Evolutionary conservation across 2,329 filamentous ascomycete genomes (phyloP), one percentile per base, ranked within the genome.

Genomic region (Aspergillus uvarum): DNA sequence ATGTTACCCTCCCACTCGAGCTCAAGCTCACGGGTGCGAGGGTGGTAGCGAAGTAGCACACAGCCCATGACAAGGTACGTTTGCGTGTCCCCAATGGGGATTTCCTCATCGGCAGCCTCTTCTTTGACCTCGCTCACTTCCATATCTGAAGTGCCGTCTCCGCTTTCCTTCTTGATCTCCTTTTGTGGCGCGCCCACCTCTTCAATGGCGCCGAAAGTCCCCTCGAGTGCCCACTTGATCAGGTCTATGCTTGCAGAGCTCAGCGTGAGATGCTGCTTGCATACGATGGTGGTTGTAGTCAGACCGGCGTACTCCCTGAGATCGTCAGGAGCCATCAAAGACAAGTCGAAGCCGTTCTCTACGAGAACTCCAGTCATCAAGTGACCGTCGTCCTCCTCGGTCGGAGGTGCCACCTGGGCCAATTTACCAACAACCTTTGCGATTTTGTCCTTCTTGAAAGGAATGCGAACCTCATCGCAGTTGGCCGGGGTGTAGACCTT

Each of bases 1-100:
- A 96, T 90, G 74, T 98, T 99, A 59, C 93, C 95, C 74, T 98
- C 94, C 95, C 95, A 99, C 77, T 96, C 92, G 2, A 98, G 82
- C 74, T 96, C 92, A 5, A 97, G 85, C 71, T 95, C 89, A 58
- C 93, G 90, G 66, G 87, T 88, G 12, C 77, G 74, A 63, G 82
- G 85, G 64, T 85, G 85, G 76, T 95, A 92, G 21, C 88, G 85
- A n/a, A 98, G 87, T 7, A 86, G 86, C 29, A 97, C 87, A 75
- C 90, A 95, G 64, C 92, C 94, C 94, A 99, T 98, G 70, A 99
- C 86, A 29, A 83, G 79, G 70, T 87, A 87, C 10, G 79, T 71
- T 24, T 75, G 73, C 6, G 66, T 67, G 32, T 70, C 68, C 35
- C 73, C 73, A 21, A 72, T 67, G 3, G 71, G 70, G 42, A 81